A percentile compares a stretch with the other conserved stretches of the same genome.
These are phyloP conservation scores for Danielia reshetovae DNA, from an alignment of 805 yeast species.

Conservation along the genomic window DNA sequence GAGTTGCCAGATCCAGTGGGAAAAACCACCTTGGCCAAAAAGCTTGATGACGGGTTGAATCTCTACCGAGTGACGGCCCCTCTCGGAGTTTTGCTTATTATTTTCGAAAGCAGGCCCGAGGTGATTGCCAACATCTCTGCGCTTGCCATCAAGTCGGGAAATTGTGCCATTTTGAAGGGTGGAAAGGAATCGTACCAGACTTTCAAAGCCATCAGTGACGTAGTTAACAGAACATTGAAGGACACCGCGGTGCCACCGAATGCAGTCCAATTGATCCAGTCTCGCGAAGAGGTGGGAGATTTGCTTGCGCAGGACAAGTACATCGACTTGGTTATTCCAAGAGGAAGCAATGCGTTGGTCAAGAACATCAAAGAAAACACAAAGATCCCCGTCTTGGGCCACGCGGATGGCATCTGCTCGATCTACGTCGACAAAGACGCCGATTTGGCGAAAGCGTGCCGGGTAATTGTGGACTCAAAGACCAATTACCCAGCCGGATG, in stretches of 20 bases:
- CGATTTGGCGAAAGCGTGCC: slow-evolving; percentile 70
- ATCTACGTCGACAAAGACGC: slow-evolving; percentile 77
- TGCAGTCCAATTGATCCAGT: slow-evolving; percentile 81
- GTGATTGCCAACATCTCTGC: slow-evolving; percentile 98
- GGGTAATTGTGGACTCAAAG: slow-evolving; percentile 79
- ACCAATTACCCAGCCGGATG: slow-evolving; percentile 99
- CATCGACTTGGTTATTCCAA: slow-evolving; percentile 93
- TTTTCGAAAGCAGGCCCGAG: slow-evolving; percentile 96
- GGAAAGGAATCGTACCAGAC: slow-evolving; percentile 91
- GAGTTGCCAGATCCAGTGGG: slow-evolving; percentile 89
- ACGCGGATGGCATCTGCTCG: slow-evolving; percentile 97
- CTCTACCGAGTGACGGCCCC: slow-evolving; percentile 86
- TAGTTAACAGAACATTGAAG: slow-evolving; percentile 57
- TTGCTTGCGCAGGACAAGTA: slow-evolving; percentile 79
- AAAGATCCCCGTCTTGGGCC: slow-evolving; percentile 95
- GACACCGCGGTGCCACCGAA: slow-evolving; percentile 72
- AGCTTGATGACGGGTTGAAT: slow-evolving; percentile 85
- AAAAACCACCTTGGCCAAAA: slow-evolving; percentile 74
- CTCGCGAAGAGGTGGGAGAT: slow-evolving; percentile 87
- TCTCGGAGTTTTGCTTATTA: slow-evolving; percentile 87
- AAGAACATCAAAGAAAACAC: slow-evolving; percentile 81
- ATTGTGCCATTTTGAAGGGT: slow-evolving; percentile 94
- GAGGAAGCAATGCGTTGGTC: slow-evolving; percentile 95
- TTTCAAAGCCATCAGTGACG: slow-evolving; percentile 73
- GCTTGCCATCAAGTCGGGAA: slow-evolving; percentile 91